These are phyloP conservation scores for Cryptosporidium sp. DNA, from an alignment of 169 alveolate genomes.

Conservation along the genomic window DNA sequence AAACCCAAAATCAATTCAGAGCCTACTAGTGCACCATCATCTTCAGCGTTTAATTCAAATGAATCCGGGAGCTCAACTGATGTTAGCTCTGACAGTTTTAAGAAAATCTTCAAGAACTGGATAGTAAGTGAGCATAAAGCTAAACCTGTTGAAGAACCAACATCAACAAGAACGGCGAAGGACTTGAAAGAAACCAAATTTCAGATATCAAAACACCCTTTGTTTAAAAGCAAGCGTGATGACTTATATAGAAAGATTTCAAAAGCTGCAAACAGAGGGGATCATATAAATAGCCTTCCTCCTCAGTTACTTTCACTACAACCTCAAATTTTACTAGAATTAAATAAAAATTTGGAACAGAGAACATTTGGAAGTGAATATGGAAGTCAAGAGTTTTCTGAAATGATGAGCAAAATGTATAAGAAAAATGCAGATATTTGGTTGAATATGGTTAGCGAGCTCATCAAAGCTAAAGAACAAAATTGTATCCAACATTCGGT, in stretches of 20 bases:
- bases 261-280: not conserved
- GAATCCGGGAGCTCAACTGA: not conserved
- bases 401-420: conserved; percentile 23
- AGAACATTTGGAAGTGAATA: not conserved
- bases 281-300: conserved; percentile 11
- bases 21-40: not conserved
- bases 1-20: not conserved
- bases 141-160: not conserved
- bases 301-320: conserved; percentile 15
- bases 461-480: not conserved
- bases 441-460: conserved; percentile 4
- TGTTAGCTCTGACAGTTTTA: not conserved
- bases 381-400: conserved; percentile 5
- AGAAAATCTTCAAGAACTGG: not conserved
- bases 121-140: not conserved
- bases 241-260: not conserved
- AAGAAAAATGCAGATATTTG: conserved; percentile 47
- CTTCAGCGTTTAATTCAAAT: not conserved
- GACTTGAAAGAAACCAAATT: not conserved
- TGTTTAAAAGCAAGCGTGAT: not conserved
- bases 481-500: not conserved
- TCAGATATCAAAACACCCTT: not conserved
- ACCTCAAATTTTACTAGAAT: conserved; percentile 41
- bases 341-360: conserved; percentile 21
- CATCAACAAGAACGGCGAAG: not conserved